Evolutionary conservation across 805 yeast genomes (phyloP).

Genomic region (Starmerella vitae): DNA sequence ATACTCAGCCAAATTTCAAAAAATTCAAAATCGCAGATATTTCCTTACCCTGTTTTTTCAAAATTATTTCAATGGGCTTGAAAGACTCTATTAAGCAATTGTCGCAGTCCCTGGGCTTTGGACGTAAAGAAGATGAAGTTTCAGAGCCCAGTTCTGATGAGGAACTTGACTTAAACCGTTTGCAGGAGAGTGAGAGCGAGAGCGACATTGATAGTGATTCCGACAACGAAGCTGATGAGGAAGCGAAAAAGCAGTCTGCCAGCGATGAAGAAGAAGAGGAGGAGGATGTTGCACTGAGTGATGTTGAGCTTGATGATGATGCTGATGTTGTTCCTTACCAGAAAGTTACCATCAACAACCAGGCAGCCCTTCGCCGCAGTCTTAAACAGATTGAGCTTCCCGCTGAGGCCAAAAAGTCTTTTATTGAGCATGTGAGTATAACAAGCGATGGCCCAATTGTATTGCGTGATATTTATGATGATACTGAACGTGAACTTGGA

Average conservation of each 20-base stretch:
- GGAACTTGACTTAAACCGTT: slow-evolving; percentile 22
- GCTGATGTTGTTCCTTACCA: slow-evolving; percentile 90
- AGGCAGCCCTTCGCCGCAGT: slow-evolving; percentile 43
- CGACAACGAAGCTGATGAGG: slow-evolving; percentile 32
- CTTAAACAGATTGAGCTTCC: slow-evolving; percentile 31
- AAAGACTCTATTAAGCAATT: slow-evolving; percentile 22
- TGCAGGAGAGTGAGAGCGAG: slow-evolving; percentile 28
- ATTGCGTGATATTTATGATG: slow-evolving; percentile 76
- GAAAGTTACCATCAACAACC: slow-evolving; percentile 76
- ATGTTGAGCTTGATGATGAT: slow-evolving; percentile 84
- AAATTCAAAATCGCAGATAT: too few relatives aligned
- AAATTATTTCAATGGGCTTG: slow-evolving; percentile 16
- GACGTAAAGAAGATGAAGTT: neutral
- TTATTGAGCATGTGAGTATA: slow-evolving; percentile 72
- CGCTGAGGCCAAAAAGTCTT: slow-evolving; percentile 44
- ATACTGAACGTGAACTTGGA: slow-evolving; percentile 87
- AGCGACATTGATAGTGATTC: slow-evolving; percentile 23
- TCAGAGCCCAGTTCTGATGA: slow-evolving; percentile 2
- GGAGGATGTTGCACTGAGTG: slow-evolving; percentile 77
- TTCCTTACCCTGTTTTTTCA: slow-evolving; percentile 3
- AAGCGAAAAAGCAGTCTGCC: slow-evolving; percentile 23
- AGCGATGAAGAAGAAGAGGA: slow-evolving; percentile 45
- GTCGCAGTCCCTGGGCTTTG: slow-evolving; percentile 19
- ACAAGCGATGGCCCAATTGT: slow-evolving; percentile 49
- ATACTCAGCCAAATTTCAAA: too few relatives aligned